Evolutionary conservation across 108 stramenopile genomes (phyloP), one percentile per base, ranked within the genome.

Genomic region (Fragilariopsis cylindrus): DNA sequence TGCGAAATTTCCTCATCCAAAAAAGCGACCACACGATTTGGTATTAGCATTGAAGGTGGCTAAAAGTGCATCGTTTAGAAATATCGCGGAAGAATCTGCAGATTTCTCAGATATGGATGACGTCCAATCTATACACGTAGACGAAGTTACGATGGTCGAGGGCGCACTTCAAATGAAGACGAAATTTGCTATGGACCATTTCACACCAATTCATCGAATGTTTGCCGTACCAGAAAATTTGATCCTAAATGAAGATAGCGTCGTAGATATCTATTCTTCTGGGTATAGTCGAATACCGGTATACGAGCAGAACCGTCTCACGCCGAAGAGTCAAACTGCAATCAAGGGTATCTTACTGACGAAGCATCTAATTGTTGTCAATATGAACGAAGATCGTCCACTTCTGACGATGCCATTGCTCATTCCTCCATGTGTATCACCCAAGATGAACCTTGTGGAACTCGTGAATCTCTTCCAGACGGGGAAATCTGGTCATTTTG

Each of bases 251-350:
- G 86, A 90, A 67, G 69, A 70, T 8, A 80, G 73, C 39, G 69
- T 88, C 40, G 87, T 90, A 3, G 56, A 82, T 7, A 87, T 95
- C 62, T 92, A 88, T 75, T 63, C 79, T 15, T 64, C 76, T 3
- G 94, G 94, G 4, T 90, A 76, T 71, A 85, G 82, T 53, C 84
- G 94, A 6, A 77, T 95, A 48, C 94, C 94, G 7, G 87, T 95
- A 8, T 89, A 81, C 69, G 63, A 60, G 3, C 19, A 15, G 7
- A 66, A 80, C 57, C 74, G 53, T 9, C 30, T 69, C 11, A 58
- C 76, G 19, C 70, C 76, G 6, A 75, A 83, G 15, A 67, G 84
- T 46, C 60, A 65, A 9, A 65, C 75, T 5, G 70, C 50, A 4
- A 88, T 92, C 18, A 63, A 79, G 57, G 90, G 90, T 11, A 75